A percentile compares a stretch with the other conserved stretches of the same genome.
Evolutionary conservation across 129 eudicot species (phyloP).

Genomic region (Flaveria linearis): DNA sequence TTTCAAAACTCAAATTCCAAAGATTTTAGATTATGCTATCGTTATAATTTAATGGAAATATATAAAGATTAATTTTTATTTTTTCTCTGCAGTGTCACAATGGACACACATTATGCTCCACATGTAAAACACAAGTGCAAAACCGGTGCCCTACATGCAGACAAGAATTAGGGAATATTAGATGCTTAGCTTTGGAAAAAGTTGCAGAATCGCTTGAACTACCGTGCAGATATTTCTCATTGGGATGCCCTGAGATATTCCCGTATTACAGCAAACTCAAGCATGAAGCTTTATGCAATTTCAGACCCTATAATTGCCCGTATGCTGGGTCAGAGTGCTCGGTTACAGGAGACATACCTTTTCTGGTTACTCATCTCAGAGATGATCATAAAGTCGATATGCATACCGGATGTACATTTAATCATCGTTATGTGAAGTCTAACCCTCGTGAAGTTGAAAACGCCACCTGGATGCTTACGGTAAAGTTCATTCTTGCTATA

Average conservation of each 20-base stretch:
- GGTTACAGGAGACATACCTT: slow-evolving; percentile 89
- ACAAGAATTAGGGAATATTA: slow-evolving; percentile 94
- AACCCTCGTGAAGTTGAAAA: slow-evolving; percentile 99
- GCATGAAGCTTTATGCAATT: slow-evolving; percentile 83
- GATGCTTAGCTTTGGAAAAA: slow-evolving; percentile 96
- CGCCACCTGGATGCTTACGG: slow-evolving; percentile 99
- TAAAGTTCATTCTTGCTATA: slow-evolving; percentile 31
- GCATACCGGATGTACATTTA: slow-evolving; percentile 93
- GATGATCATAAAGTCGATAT: slow-evolving; percentile 97
- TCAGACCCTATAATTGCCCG: slow-evolving; percentile 91
- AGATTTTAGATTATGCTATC: background rate
- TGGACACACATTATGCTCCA: slow-evolving; percentile 96
- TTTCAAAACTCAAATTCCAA: too few species aligned
- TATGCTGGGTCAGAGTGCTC: slow-evolving; percentile 96
- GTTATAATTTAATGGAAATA: background rate
- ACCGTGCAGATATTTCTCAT: slow-evolving; percentile 69
- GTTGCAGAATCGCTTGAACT: slow-evolving; percentile 95
- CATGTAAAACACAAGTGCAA: slow-evolving; percentile 89
- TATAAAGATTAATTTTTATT: too few species aligned
- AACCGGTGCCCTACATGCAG: slow-evolving; percentile 96
- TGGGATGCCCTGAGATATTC: slow-evolving; percentile 93
- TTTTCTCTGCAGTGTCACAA: slow-evolving; percentile 87
- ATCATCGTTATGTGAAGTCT: slow-evolving; percentile 92
- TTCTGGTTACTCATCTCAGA: slow-evolving; percentile 76
- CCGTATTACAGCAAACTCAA: slow-evolving; percentile 96